Percentiles rank a stretch among this genome's conserved stretches.
Evolutionary conservation across 2,329 filamentous ascomycete species (phyloP).

Genomic region (Fusarium sp.): DNA sequence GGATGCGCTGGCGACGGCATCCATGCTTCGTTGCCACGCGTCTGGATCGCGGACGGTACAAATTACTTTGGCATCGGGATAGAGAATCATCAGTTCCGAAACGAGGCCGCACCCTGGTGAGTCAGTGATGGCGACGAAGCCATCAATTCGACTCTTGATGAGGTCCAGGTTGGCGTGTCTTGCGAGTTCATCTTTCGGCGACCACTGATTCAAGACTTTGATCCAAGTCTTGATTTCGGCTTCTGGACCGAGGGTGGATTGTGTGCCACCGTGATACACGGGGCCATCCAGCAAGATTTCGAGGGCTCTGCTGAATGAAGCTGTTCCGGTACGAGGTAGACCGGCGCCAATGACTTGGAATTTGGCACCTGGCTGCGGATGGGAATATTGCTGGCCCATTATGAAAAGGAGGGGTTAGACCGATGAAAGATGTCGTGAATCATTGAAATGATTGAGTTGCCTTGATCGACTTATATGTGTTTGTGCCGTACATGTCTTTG

Average conservation of each 20-base stretch:
- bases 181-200: neutral
- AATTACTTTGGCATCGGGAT: conserved; percentile 35
- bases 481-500: neutral
- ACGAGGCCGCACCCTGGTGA: conserved; percentile 12
- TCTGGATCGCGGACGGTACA: conserved; percentile 32
- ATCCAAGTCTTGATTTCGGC: neutral
- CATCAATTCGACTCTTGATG: neutral
- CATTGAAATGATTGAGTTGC: neutral
- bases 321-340: conserved; percentile 39
- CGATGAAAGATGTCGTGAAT: neutral
- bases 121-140: neutral
- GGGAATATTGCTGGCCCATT: conserved; percentile 38
- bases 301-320: conserved; percentile 37
- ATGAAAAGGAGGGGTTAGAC: too few relatives aligned
- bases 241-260: neutral
- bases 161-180: neutral
- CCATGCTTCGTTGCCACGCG: conserved; percentile 34
- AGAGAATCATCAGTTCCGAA: conserved; percentile 21
- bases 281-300: conserved; percentile 15
- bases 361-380: conserved; percentile 28
- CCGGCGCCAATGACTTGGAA: conserved; percentile 42
- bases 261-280: neutral
- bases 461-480: neutral
- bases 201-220: neutral
- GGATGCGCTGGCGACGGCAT: neutral